These are phyloP conservation scores for Spironucleus salmonicida DNA, from an alignment of 208 protist genomes.

Conservation along the genomic window DNA sequence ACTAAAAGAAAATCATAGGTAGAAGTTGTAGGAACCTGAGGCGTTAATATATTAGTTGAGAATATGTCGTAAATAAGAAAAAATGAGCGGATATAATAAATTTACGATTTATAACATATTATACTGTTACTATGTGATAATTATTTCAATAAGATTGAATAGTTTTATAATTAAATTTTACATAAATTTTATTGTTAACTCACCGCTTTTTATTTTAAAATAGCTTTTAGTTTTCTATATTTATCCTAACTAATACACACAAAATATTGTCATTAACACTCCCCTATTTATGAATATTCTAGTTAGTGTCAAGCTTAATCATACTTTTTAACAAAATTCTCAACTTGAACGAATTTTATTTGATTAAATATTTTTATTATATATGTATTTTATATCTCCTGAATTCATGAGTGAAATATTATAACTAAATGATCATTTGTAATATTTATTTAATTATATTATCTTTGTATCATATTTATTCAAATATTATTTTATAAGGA, in stretches of 20 bases:
- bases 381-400: no score
- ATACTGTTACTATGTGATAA: not conserved
- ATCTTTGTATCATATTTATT: no score
- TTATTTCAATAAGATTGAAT: not conserved
- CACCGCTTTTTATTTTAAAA: not conserved
- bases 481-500: no score
- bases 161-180: not conserved
- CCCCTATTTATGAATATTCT: not conserved
- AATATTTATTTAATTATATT: no score
- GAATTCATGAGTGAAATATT: no score
- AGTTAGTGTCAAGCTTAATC: not conserved
- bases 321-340: not conserved
- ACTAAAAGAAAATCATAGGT: no score
- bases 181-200: not conserved
- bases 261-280: not conserved
- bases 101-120: not conserved
- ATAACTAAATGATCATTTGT: no score
- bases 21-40: no score
- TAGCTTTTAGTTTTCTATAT: not conserved
- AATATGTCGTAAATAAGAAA: not conserved
- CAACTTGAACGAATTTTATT: no score
- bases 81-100: not conserved
- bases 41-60: no score
- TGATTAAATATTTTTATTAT: no score
- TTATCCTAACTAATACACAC: not conserved